A percentile compares a stretch with the other conserved stretches of the same genome.
Evolutionary conservation across 257 asterid species (phyloP).

Genomic region (Penstemon davidsonii): DNA sequence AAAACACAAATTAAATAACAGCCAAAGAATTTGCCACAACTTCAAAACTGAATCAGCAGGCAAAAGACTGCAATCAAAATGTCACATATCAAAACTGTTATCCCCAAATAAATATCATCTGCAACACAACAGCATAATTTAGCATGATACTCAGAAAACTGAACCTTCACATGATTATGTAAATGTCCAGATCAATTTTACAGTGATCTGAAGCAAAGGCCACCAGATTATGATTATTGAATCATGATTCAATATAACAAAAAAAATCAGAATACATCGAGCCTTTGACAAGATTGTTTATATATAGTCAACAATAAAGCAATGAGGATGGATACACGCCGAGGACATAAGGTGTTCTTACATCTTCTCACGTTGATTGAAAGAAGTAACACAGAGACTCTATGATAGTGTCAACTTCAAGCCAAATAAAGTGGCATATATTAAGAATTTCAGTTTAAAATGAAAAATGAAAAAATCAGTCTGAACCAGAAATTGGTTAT

Average conservation of each 20-base stretch:
- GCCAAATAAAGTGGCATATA: neutral
- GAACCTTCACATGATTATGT: neutral
- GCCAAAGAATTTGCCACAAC: slow-evolving; percentile 17
- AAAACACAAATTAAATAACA: slow-evolving; percentile 26
- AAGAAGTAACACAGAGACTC: neutral
- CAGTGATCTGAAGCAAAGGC: neutral
- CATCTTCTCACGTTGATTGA: neutral
- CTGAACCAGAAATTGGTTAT: neutral
- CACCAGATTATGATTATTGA: neutral
- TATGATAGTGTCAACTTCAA: neutral
- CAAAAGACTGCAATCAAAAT: slow-evolving; percentile 3
- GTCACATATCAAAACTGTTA: slow-evolving; percentile 4
- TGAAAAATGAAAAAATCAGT: neutral
- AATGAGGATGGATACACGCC: neutral
- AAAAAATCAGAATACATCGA: neutral
- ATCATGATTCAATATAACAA: neutral
- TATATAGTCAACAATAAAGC: neutral
- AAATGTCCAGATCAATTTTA: neutral
- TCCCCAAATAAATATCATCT: slow-evolving; percentile 15
- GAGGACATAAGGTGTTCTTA: neutral
- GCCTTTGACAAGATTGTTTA: neutral
- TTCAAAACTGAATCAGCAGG: slow-evolving; percentile 16
- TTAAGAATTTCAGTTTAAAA: neutral
- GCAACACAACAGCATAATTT: slow-evolving; percentile 3
- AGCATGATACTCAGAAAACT: neutral